Evolutionary conservation across 257 asterid genomes (phyloP), one percentile per base, ranked within the genome.

Genomic region (Ilex asprella): DNA sequence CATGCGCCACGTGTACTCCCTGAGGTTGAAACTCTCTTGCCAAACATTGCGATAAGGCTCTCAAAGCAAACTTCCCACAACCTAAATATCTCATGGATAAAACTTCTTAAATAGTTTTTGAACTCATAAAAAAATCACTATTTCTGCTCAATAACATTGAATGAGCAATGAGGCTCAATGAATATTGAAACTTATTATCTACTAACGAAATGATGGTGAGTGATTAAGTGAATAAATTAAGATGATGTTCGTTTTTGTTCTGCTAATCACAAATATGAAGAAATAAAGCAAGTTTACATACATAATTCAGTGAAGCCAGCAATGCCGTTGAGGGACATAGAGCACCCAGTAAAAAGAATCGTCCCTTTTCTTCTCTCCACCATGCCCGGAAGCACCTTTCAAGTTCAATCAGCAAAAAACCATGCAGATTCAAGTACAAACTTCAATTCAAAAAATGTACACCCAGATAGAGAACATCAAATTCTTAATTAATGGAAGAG

Each of bases 1-100:
- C 85, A 61, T 90, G 95, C 3, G 96, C 97, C 53, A 90, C 96
- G 70, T 90, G 97, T 35, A 90, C 75, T 62, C 97, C 97, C 50
- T 67, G 71, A 12, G 90, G 83, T 60, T 85, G 97, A 44, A 79
- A 78, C 72, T 90, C 97, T 63, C 85, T 81, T 12, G 92, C 92
- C 67, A 90, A 66, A 29, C 95, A 83, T 63, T 90, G 92, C 2
- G 97, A 80, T 75, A 87, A 77, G 64, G 73, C 97, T 76, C 97
- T 78, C 88, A 80, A 31, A 12, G 95, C 97, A 59, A 85, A 90
- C 68, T 87, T 90, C 21, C 92, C 97, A 67, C 96, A 87, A 70
- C 95, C 97, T 86, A 54, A 32, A 49, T 41, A 12, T 56, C 14
- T 12, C 16, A 9, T 12, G 31, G 16, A 32, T 21, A 21, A 21